phyloP scores from a whole-genome alignment of 257 asterid genomes.

The Nemophila menziesii region DNA sequence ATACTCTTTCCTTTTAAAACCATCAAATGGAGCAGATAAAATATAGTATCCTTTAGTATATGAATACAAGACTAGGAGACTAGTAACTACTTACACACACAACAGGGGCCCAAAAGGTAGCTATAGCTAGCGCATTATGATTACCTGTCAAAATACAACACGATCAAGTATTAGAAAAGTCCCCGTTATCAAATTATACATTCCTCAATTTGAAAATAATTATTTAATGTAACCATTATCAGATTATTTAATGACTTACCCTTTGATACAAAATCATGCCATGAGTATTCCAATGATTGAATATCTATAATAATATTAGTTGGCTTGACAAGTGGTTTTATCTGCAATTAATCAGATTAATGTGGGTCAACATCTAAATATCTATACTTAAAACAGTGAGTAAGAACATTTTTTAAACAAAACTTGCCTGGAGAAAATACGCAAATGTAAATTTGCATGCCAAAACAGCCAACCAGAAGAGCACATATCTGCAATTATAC shows the following conservation, averaged over 20 bases:
- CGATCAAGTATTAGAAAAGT: slow-evolving; percentile 6
- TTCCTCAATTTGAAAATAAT: neutral
- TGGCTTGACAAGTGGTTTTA: slow-evolving; percentile 73
- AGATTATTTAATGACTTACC: slow-evolving; percentile 29
- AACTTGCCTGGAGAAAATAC: slow-evolving; percentile 93
- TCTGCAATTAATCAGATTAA: slow-evolving; percentile 36
- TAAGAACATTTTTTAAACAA: slow-evolving; percentile 8
- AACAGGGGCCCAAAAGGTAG: slow-evolving; percentile 93
- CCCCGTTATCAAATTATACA: slow-evolving; percentile 1
- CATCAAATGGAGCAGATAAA: neutral
- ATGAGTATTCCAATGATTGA: slow-evolving; percentile 52
- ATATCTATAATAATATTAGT: slow-evolving; percentile 40
- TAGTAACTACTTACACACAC: slow-evolving; percentile 69
- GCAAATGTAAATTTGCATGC: slow-evolving; percentile 85
- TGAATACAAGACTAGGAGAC: neutral
- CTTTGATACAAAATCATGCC: slow-evolving; percentile 83
- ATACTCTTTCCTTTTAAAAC: neutral
- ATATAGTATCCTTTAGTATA: too few species aligned
- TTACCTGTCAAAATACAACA: slow-evolving; percentile 51
- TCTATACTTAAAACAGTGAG: neutral
- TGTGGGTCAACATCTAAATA: neutral
- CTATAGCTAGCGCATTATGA: slow-evolving; percentile 57
- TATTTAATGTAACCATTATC: neutral
- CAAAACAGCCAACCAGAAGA: slow-evolving; percentile 88
- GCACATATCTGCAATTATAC: slow-evolving; percentile 56